Base-by-base conservation (phyloP, 2,329 filamentous ascomycete species). In the Stachybotrys chlorohalonatus region DNA sequence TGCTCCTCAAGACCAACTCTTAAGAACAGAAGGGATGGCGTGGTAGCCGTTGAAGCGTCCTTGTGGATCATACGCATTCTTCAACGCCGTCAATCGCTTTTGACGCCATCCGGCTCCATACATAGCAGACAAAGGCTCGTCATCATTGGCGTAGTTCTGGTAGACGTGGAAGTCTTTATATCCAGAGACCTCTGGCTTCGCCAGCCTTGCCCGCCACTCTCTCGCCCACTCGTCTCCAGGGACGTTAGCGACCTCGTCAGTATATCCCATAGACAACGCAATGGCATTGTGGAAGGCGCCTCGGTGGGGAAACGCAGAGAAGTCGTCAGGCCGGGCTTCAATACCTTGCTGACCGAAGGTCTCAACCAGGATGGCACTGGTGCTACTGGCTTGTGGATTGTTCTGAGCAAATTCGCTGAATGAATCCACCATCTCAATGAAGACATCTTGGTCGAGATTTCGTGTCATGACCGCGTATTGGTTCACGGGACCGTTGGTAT, bases 51-150 rank as follows among this genome's bases (percentile, higher is more conserved):
- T 73, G 55, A 78, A 79, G 53, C 62, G 68, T 31, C 69, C 64
- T 4, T 68, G 53, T 1, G 74, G 77, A 55, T 82, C 79, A 56
- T 78, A 80, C 58, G 73, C 71, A 31, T 63, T 57, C 71, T 82
- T 82, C 62, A 81, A 58, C 8, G 57, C 59, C 56, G 62, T 66
- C 59, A 82, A 65, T 52, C 69, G 73, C 53, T 73, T 62, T 59
- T 76, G 66, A 13, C 79, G 70, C 76, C 78, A 80, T 47, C 59
- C 53, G 52, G 80, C 79, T 7, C 79, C 79, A 60, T 83, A 82
- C 66, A 72, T 68, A 2, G 66, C 62, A 51, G 65, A 54, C 0
- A 66, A 60, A 1, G 63, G 61, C 65, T 82, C 77, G 8, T 75
- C 67, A 1, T 78, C 78, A 52, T 71, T 71, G 0, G 77, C 78